Conservation (phyloP, 1,284 basidiomycete genomes). For the Phylloboletellus chloephorus region DNA sequence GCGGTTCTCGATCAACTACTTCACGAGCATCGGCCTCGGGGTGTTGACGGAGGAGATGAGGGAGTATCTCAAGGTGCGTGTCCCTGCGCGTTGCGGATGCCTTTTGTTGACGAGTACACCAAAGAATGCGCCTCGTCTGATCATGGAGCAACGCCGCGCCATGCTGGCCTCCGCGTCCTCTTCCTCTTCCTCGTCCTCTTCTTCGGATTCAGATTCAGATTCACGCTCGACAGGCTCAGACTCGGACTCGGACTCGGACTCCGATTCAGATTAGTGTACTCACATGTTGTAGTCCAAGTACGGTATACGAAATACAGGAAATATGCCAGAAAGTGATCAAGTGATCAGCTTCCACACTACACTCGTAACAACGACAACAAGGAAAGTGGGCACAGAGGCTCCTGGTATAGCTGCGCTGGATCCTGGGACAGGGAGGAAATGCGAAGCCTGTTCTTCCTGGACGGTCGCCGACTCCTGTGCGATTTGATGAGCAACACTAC, state of each 20-base stretch:
- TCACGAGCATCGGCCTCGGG: conserved; percentile 91
- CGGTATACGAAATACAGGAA: no score
- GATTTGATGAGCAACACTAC: conserved; percentile 6
- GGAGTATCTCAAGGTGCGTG: conserved; percentile 82
- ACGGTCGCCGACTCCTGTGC: conserved; percentile 49
- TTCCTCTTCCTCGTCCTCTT: no score
- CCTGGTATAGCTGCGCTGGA: conserved; percentile 34
- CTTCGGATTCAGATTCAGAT: conserved; percentile 46
- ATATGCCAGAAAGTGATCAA: no score
- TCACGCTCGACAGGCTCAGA: conserved; percentile 35
- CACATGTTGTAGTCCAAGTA: no score
- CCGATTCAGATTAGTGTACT: conserved; percentile 42
- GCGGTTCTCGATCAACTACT: conserved; percentile 97
- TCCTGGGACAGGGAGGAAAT: conserved; percentile 65
- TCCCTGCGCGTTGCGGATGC: conserved; percentile 1
- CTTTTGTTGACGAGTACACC: conserved; percentile 6
- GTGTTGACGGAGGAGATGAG: conserved; percentile 93
- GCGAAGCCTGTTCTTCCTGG: conserved; percentile 45
- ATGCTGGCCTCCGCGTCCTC: no score
- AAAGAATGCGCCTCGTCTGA: conserved; percentile 86
- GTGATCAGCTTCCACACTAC: conserved; percentile 26
- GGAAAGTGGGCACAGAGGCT: conserved; percentile 14
- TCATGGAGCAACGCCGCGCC: conserved; percentile 89
- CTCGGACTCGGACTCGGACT: conserved; percentile 33
- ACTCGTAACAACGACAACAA: conserved; percentile 19